Evolutionary conservation across 1,284 basidiomycete genomes (phyloP).

Genomic region (Stygiomarasmius scandens): DNA sequence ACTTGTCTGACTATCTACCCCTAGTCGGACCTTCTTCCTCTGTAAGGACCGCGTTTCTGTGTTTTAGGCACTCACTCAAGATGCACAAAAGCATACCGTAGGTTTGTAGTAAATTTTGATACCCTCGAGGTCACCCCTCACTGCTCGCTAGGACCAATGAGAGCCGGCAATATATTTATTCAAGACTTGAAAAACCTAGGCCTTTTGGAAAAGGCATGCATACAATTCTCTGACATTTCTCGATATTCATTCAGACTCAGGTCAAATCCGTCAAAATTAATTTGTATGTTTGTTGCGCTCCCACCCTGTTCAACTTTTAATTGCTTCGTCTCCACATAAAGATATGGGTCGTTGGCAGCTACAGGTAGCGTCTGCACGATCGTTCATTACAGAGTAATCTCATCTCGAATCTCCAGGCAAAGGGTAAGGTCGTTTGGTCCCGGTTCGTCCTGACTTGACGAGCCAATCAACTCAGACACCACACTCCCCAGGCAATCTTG

Average conservation of each 20-base stretch:
- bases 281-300: constrained; percentile 53
- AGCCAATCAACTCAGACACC: constrained; percentile 62
- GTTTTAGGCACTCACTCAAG: background rate
- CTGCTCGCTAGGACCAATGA: constrained; percentile 82
- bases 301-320: constrained; percentile 2
- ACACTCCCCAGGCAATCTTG: constrained; percentile 92
- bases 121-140: background rate
- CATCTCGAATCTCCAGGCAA: constrained; percentile 59
- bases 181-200: constrained; percentile 71
- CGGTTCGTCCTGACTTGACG: background rate
- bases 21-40: constrained; percentile 50
- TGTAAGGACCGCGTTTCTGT: constrained; percentile 19
- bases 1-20: constrained; percentile 15
- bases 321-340: constrained; percentile 28
- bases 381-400: background rate
- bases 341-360: constrained; percentile 78
- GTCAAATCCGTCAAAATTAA: constrained; percentile 84
- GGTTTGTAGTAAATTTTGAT: constrained; percentile 58
- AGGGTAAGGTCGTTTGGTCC: constrained; percentile 52
- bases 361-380: constrained; percentile 52
- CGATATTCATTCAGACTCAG: constrained; percentile 34
- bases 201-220: constrained; percentile 69
- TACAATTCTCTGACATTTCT: background rate
- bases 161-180: constrained; percentile 88
- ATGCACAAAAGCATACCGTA: constrained; percentile 53